Evolutionary conservation across 768 basidiomycete species (phyloP), one percentile per base, ranked within the genome.

Genomic region (Phylloporus sp.): DNA sequence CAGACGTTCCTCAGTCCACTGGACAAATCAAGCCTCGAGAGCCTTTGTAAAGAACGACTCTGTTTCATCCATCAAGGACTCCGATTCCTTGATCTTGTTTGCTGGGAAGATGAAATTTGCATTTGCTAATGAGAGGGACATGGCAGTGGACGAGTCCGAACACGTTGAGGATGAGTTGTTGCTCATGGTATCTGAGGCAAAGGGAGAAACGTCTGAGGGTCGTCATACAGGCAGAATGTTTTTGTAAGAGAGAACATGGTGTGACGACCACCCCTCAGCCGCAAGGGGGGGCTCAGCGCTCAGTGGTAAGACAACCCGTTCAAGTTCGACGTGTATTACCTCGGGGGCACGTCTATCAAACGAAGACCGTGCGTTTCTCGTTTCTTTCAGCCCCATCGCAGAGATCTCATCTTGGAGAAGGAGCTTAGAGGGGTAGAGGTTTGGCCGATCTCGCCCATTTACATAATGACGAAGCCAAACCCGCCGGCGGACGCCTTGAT

Each of bases 281-380:
- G n/a, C n/a, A n/a, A n/a, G n/a, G n/a, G n/a, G n/a, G n/a, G n/a
- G n/a, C n/a, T n/a, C n/a, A n/a, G n/a, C n/a, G n/a, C n/a, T n/a
- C n/a, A n/a, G n/a, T n/a, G n/a, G n/a, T n/a, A n/a, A n/a, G n/a
- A n/a, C n/a, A n/a, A 68, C 26, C 59, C 64, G 0, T 68, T 61
- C 52, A 65, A 61, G 38, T 21, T 61, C 1, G 67, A 68, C 20
- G 43, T 68, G 0, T 64, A 55, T 43, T 60, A 56, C 1, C 53
- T 65, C 1, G 66, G 64, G 3, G 64, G 3, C 49, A 62, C 18
- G 26, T 65, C 6, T 61, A 60, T 23, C 35, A 48, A 15, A 48
- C 44, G 6, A 51, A 58, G 20, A 52, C 62, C 2, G 49, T 50
- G 20, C 17, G 53, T 50, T 26, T 3, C 6, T 4, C 13, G 7